A percentile compares a stretch with the other conserved stretches of the same genome.
Conservation (phyloP, 805 yeast genomes). For the Tetrapisispora namnaoensis region DNA sequence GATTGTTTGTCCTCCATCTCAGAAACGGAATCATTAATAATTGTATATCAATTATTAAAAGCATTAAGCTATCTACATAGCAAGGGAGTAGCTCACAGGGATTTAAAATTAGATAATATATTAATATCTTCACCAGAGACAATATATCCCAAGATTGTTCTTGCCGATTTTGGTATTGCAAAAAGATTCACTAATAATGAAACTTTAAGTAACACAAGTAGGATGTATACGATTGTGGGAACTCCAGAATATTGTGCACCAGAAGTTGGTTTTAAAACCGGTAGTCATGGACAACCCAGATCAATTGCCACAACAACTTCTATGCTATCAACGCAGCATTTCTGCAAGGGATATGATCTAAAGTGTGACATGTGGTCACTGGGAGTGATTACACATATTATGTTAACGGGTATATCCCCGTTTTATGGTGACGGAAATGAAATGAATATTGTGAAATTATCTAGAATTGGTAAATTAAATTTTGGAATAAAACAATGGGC, state of each 20-base stretch:
- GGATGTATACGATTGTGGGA: constrained; percentile 46
- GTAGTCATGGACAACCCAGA: constrained; percentile 5
- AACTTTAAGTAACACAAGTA: constrained; percentile 16
- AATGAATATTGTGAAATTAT: constrained; percentile 33
- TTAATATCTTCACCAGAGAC: constrained; percentile 44
- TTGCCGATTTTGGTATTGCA: constrained; percentile 65
- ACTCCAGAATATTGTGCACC: constrained; percentile 71
- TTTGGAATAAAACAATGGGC: constrained; percentile 36
- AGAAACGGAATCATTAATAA: constrained; percentile 45
- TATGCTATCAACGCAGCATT: neutral
- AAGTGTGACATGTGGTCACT: constrained; percentile 66
- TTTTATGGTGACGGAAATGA: constrained; percentile 42
- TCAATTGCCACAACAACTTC: neutral
- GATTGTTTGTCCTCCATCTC: constrained; percentile 34
- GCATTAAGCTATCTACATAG: constrained; percentile 49
- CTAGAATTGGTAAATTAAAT: constrained; percentile 33
- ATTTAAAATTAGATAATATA: constrained; percentile 57
- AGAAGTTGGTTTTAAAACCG: constrained; percentile 43
- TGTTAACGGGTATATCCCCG: constrained; percentile 57
- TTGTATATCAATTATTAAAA: constrained; percentile 45
- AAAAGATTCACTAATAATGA: constrained; percentile 42
- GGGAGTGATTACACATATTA: constrained; percentile 49
- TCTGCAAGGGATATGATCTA: constrained; percentile 35
- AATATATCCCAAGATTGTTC: constrained; percentile 38
- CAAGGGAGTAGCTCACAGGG: constrained; percentile 52